Evolutionary conservation across 306 rosid genomes (phyloP).

Genomic region (Vigna nakashimae): DNA sequence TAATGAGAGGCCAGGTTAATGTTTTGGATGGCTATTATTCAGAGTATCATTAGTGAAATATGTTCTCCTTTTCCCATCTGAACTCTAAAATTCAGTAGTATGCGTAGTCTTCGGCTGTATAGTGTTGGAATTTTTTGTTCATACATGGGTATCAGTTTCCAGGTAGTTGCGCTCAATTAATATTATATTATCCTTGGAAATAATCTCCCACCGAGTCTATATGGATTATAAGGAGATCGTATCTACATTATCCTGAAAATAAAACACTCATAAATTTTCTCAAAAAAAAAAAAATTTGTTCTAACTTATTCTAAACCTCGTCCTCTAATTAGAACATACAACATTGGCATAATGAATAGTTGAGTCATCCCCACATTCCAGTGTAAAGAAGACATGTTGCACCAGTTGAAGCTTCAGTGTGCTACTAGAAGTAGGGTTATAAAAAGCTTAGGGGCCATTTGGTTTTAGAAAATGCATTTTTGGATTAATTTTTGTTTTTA

Average conservation of each 20-base stretch:
- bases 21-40: not conserved
- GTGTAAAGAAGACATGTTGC: not conserved
- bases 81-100: slow-evolving; percentile 5
- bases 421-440: slow-evolving; percentile 20
- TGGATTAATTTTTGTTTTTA: not conserved
- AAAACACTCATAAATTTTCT: not conserved
- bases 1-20: not conserved
- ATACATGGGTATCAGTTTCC: too few species aligned
- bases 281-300: not conserved
- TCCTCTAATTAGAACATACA: not conserved
- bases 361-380: slow-evolving; percentile 1
- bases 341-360: not conserved
- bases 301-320: not conserved
- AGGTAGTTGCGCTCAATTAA: too few species aligned
- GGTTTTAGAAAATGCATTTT: too few species aligned
- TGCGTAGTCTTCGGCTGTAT: not conserved
- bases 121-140: not conserved
- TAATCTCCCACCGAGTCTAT: not conserved
- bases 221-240: not conserved
- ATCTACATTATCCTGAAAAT: not conserved
- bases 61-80: slow-evolving; percentile 15
- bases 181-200: not conserved
- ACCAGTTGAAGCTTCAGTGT: not conserved
- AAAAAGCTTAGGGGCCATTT: not conserved
- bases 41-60: slow-evolving; percentile 1